Conservation (phyloP, 495 filamentous ascomycete species). For the Pseudotulostoma volvatum region DNA sequence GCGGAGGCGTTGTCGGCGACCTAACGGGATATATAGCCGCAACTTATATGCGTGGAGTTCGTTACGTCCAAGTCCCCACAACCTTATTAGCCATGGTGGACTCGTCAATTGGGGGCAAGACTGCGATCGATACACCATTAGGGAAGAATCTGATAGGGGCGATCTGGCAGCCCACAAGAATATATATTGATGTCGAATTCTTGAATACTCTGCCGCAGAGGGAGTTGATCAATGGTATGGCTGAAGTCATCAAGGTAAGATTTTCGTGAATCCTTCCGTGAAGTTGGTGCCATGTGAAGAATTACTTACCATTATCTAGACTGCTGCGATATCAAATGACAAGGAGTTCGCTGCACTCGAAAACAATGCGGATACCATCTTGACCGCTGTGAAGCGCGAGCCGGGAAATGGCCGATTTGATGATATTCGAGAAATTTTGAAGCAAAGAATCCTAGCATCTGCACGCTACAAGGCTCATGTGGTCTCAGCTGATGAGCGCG, state of each 20-base stretch:
- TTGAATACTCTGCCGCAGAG: conserved; percentile 78
- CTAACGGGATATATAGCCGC: conserved; percentile 94
- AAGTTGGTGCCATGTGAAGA: neutral
- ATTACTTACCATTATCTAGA: conserved; percentile 19
- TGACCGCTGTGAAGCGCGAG: conserved; percentile 48
- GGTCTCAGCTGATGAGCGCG: conserved; percentile 82
- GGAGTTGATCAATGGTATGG: conserved; percentile 98
- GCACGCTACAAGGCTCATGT: conserved; percentile 84
- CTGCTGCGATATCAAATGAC: conserved; percentile 88
- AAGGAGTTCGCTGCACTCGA: conserved; percentile 76
- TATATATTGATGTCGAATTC: conserved; percentile 89
- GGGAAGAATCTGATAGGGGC: conserved; percentile 94
- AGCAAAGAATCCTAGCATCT: conserved; percentile 75
- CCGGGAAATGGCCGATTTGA: conserved; percentile 42
- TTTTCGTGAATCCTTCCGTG: neutral
- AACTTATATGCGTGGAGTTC: conserved; percentile 95
- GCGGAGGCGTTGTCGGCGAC: conserved; percentile 96
- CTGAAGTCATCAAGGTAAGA: conserved; percentile 73
- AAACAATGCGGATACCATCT: conserved; percentile 55
- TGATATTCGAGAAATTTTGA: conserved; percentile 58
- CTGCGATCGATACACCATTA: conserved; percentile 89
- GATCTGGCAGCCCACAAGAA: conserved; percentile 88
- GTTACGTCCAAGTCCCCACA: conserved; percentile 91
- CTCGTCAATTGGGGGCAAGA: conserved; percentile 96
- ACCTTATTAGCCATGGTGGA: conserved; percentile 95